A percentile compares a stretch with the other conserved stretches of the same genome.
Evolutionary conservation across 2,329 filamentous ascomycete genomes (phyloP).

Genomic region (Xylaria sp.): DNA sequence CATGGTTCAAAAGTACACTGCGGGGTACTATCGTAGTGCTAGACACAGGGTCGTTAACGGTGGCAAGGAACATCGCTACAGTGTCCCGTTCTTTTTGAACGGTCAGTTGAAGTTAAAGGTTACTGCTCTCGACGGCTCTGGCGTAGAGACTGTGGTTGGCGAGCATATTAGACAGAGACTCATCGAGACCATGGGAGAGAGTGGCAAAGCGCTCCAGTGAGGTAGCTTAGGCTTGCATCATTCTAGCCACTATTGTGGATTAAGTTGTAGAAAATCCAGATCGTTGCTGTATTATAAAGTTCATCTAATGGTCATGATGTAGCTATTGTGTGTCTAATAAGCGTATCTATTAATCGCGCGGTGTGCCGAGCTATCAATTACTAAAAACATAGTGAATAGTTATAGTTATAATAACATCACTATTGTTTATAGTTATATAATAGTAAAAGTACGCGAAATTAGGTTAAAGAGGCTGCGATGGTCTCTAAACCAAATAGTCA

Average conservation of each 20-base stretch:
- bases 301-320: too few relatives aligned
- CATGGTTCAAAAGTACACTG: slow-evolving; percentile 51
- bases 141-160: slow-evolving; percentile 42
- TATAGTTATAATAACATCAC: too few relatives aligned
- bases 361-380: not conserved
- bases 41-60: slow-evolving; percentile 49
- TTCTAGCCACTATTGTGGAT: not conserved
- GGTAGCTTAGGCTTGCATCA: not conserved
- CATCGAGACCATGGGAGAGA: slow-evolving; percentile 41
- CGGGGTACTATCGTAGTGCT: slow-evolving; percentile 49
- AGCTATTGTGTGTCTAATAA: not conserved
- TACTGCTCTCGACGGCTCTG: slow-evolving; percentile 42
- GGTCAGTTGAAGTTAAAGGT: slow-evolving; percentile 43
- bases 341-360: not conserved
- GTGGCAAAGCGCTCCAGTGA: slow-evolving; percentile 24
- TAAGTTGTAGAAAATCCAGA: not conserved
- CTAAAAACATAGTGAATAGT: not conserved
- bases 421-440: too few relatives aligned
- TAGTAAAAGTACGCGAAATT: too few relatives aligned
- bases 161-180: slow-evolving; percentile 42
- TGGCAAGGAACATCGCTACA: slow-evolving; percentile 44
- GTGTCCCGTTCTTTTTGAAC: slow-evolving; percentile 48
- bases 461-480: too few relatives aligned
- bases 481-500: too few relatives aligned
- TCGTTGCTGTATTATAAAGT: too few relatives aligned